Percentiles rank a stretch among this genome's conserved stretches.
Evolutionary conservation across 495 filamentous ascomycete species (phyloP).

Genomic region (Penicillium canariense): DNA sequence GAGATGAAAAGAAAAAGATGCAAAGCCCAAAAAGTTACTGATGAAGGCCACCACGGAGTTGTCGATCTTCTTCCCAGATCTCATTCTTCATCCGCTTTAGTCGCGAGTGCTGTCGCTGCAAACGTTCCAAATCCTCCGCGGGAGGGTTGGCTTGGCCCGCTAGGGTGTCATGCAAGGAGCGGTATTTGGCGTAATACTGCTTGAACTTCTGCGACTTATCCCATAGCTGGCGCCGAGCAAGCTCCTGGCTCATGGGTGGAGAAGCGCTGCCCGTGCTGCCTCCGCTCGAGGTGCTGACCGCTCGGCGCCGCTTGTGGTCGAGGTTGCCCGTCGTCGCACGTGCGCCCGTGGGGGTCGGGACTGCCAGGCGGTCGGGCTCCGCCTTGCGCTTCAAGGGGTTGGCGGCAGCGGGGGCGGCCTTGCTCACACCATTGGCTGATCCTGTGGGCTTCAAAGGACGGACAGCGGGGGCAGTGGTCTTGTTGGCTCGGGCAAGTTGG

Average conservation of each 20-base stretch:
- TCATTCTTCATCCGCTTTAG: conserved; percentile 64
- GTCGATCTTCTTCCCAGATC: conserved; percentile 54
- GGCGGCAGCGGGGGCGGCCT: conserved; percentile 18
- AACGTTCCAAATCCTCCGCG: conserved; percentile 51
- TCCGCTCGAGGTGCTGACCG: conserved; percentile 43
- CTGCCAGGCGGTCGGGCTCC: conserved; percentile 32
- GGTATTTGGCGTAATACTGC: conserved; percentile 60
- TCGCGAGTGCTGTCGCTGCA: conserved; percentile 60
- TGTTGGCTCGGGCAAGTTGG: conserved; percentile 33
- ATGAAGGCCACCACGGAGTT: conserved; percentile 25
- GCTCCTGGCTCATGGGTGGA: conserved; percentile 43
- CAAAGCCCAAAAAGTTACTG: conserved; percentile 11
- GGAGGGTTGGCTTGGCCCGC: conserved; percentile 49
- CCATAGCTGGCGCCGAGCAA: conserved; percentile 40
- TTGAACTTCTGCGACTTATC: conserved; percentile 62
- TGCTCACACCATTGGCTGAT: conserved; percentile 28
- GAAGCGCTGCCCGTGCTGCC: conserved; percentile 49
- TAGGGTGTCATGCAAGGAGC: conserved; percentile 58
- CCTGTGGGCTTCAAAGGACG: conserved; percentile 17
- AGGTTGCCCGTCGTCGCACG: conserved; percentile 32
- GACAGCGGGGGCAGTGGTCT: conserved; percentile 14
- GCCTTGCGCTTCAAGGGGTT: conserved; percentile 51
- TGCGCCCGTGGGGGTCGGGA: conserved; percentile 19
- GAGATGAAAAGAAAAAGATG: conserved; percentile 8
- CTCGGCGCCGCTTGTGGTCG: conserved; percentile 47